Percentiles rank a stretch among this genome's conserved stretches.
Conservation (phyloP, 495 filamentous ascomycete species). For the Penicillium macrosclerotiorum region DNA sequence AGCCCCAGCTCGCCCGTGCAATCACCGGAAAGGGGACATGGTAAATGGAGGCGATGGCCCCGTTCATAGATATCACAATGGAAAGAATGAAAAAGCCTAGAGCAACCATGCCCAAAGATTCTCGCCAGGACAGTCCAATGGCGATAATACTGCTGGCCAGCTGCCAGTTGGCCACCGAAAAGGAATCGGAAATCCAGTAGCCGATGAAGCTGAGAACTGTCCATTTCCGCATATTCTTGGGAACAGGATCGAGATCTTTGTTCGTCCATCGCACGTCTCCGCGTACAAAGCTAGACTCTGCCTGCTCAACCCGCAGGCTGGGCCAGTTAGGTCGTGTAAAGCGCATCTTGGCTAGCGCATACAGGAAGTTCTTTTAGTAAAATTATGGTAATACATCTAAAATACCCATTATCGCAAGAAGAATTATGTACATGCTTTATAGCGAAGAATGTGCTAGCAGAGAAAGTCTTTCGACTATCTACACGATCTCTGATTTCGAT, state of each 20-base stretch:
- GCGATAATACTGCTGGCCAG: constrained; percentile 45
- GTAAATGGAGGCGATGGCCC: constrained; percentile 42
- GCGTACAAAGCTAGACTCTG: no score
- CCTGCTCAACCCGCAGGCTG: no score
- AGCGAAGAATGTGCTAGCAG: no score
- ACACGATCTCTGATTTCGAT: no score
- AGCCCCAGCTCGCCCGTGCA: constrained; percentile 41
- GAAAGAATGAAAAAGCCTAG: constrained; percentile 36
- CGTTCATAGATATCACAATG: constrained; percentile 48
- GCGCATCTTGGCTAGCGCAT: no score
- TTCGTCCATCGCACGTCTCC: no score
- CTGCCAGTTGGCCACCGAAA: constrained; percentile 44
- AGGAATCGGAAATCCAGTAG: constrained; percentile 47
- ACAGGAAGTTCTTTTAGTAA: no score
- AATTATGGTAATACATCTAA: no score
- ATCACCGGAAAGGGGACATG: constrained; percentile 45
- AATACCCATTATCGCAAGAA: no score
- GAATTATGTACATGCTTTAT: no score
- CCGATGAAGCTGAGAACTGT: constrained; percentile 42
- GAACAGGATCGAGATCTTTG: constrained; percentile 41
- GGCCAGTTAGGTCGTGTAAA: no score
- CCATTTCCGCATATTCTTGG: constrained; percentile 44
- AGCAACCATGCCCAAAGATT: not conserved
- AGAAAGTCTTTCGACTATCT: no score
- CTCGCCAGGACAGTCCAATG: constrained; percentile 47